phyloP scores from a whole-genome alignment of 805 yeast genomes.

The Starmerella geochares region DNA sequence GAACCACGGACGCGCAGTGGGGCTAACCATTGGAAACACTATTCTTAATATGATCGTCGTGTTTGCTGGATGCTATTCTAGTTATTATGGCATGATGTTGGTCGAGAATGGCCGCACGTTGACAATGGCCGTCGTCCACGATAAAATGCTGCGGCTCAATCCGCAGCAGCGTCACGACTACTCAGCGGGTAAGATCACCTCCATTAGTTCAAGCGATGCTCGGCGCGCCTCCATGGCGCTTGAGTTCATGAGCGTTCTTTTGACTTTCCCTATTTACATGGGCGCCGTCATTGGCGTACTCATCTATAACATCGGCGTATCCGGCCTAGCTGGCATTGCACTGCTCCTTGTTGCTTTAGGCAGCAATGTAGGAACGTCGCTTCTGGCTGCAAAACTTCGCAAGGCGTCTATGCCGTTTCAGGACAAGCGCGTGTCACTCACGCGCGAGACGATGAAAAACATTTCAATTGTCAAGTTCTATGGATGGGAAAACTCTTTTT shows the following conservation, averaged over 20 bases:
- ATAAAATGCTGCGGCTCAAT: constrained; percentile 54
- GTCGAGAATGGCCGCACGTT: constrained; percentile 47
- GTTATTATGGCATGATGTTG: constrained; percentile 44
- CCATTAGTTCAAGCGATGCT: constrained; percentile 67
- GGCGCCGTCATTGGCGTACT: constrained; percentile 50
- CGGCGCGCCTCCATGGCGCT: too few species aligned
- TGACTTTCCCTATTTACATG: constrained; percentile 1
- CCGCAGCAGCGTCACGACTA: constrained; percentile 47
- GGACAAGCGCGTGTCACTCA: constrained; percentile 61
- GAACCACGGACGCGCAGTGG: constrained; percentile 49
- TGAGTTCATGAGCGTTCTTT: not conserved
- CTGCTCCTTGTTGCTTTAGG: too few species aligned
- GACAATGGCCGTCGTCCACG: constrained; percentile 55
- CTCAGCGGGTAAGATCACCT: constrained; percentile 61
- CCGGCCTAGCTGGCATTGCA: constrained; percentile 60
- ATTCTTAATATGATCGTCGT: constrained; percentile 42
- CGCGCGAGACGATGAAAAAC: constrained; percentile 66
- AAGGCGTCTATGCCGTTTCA: constrained; percentile 36
- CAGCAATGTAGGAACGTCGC: not conserved
- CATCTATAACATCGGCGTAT: constrained; percentile 55
- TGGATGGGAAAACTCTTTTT: constrained; percentile 82
- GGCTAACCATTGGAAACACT: constrained; percentile 61
- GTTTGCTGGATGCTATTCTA: constrained; percentile 45
- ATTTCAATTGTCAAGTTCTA: constrained; percentile 76
- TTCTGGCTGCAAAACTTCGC: not conserved